Conservation (phyloP, 805 yeast genomes). For the Debaryomyces prosopidis region DNA sequence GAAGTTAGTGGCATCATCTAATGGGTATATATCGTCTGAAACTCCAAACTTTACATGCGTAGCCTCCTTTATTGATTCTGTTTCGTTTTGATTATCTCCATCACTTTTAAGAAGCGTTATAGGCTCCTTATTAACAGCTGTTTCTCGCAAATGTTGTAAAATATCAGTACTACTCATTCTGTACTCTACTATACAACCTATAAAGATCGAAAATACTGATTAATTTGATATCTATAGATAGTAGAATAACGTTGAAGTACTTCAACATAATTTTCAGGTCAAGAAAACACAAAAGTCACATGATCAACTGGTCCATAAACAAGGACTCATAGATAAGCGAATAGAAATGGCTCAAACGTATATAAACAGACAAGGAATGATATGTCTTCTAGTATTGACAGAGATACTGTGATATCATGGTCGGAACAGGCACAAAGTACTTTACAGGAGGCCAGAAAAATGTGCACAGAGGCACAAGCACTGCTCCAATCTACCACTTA, state of each 20-base stretch:
- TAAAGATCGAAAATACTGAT: too few relatives aligned
- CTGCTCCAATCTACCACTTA: constrained; percentile 25
- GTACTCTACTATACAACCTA: neutral
- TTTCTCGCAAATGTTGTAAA: constrained; percentile 27
- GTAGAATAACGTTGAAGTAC: neutral
- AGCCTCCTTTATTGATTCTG: constrained; percentile 35
- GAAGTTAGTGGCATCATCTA: constrained; percentile 56
- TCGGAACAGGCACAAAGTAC: constrained; percentile 27
- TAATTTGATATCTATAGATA: too few relatives aligned
- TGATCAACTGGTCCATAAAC: neutral
- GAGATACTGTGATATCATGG: constrained; percentile 24
- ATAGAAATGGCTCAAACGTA: neutral
- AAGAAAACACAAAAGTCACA: neutral
- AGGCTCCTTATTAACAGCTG: constrained; percentile 22
- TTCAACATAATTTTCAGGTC: constrained; percentile 3
- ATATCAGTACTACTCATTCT: constrained; percentile 18
- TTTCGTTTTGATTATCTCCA: constrained; percentile 8
- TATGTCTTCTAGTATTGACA: neutral
- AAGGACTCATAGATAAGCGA: too few relatives aligned
- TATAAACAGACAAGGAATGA: neutral
- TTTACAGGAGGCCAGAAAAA: constrained; percentile 27
- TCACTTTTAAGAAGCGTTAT: constrained; percentile 18
- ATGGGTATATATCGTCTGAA: constrained; percentile 21
- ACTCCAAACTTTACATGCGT: constrained; percentile 32
- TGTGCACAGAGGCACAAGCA: constrained; percentile 34